Percentiles rank a stretch among this genome's conserved stretches.
Conservation (phyloP, 2,329 filamentous ascomycete genomes). For the Scleromitrula shiraiana region DNA sequence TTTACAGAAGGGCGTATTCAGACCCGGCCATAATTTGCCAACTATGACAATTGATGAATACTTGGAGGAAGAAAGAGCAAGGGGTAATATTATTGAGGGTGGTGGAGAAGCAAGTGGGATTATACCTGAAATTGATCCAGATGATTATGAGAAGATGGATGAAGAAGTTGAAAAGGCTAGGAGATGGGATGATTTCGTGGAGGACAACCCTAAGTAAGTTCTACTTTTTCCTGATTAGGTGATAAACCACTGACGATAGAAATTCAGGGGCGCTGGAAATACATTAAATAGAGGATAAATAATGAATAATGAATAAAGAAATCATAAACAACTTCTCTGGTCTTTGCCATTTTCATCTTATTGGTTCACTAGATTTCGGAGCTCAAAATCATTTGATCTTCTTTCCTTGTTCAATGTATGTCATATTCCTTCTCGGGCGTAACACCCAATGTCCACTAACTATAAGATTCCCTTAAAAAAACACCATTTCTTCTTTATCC, state of each 20-base stretch:
- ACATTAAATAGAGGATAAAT: conserved; percentile 66
- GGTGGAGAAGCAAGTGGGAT: conserved; percentile 69
- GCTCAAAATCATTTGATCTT: too few relatives aligned
- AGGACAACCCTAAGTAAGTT: conserved; percentile 67
- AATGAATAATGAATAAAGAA: conserved; percentile 9
- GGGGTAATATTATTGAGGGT: conserved; percentile 86
- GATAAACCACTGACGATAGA: conserved; percentile 8
- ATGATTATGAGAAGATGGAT: conserved; percentile 81
- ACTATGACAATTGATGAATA: conserved; percentile 99
- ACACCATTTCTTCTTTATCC: too few relatives aligned
- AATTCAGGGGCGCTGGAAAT: conserved; percentile 58
- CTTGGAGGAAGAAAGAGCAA: conserved; percentile 76
- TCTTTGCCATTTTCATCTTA: too few relatives aligned
- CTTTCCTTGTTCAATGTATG: too few relatives aligned
- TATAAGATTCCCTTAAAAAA: too few relatives aligned
- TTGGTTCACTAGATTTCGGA: too few relatives aligned
- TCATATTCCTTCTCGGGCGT: too few relatives aligned
- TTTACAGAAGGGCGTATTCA: conserved; percentile 73
- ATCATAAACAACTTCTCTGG: too few relatives aligned
- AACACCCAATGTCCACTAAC: too few relatives aligned
- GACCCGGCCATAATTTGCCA: conserved; percentile 83
- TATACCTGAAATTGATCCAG: conserved; percentile 72
- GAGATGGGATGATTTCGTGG: conserved; percentile 90
- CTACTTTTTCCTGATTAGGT: not conserved
- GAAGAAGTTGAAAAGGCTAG: conserved; percentile 87